Conservation (phyloP, 169 alveolate genomes). For the Perkinsus olseni region DNA sequence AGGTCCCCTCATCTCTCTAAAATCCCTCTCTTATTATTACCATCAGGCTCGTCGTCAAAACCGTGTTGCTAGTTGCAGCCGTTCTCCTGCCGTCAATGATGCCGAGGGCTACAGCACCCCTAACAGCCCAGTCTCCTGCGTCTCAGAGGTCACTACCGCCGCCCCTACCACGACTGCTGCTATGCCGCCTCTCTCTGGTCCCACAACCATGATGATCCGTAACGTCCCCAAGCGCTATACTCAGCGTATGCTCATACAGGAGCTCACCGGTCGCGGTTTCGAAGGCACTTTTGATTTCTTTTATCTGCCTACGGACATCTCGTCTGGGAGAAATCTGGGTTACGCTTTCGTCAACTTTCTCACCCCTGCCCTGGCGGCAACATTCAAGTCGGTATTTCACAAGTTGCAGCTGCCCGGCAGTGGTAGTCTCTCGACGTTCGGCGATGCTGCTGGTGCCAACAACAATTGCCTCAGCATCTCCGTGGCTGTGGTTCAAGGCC, state of each 20-base stretch:
- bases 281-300: neutral
- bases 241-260: constrained; percentile 32
- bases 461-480: neutral
- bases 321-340: neutral
- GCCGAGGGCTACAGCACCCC: neutral
- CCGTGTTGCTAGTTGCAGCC: neutral
- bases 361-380: constrained; percentile 22
- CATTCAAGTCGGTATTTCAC: neutral
- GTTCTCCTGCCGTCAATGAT: neutral
- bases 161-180: neutral
- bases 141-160: neutral
- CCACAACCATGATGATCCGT: constrained; percentile 41
- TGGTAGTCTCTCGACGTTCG: neutral
- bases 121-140: neutral
- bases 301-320: neutral
- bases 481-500: neutral
- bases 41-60: neutral
- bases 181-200: neutral
- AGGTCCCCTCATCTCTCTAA: neutral
- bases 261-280: constrained; percentile 19
- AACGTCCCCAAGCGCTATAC: constrained; percentile 57
- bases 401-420: neutral
- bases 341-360: neutral
- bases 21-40: neutral
- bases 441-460: neutral